phyloP scores from a whole-genome alignment of 805 yeast genomes.

The Candida golubevii region DNA sequence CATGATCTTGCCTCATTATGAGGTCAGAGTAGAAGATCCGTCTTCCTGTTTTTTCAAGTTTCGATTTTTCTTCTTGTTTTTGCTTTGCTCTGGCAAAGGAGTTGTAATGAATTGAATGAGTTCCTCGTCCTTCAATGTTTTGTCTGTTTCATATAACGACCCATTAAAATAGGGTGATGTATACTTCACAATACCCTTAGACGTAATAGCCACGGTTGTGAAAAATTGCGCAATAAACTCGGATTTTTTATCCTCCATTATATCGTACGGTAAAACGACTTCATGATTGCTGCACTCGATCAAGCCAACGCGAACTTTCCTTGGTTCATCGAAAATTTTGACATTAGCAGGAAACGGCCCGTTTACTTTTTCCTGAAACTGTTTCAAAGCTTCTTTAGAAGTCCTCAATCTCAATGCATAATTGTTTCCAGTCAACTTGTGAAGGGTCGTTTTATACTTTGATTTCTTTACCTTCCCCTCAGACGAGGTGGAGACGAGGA shows the following conservation, averaged over 20 bases:
- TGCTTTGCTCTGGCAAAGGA: slow-evolving; percentile 12
- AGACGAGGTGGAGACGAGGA: slow-evolving; percentile 57
- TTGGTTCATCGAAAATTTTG: slow-evolving; percentile 61
- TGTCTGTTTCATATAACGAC: slow-evolving; percentile 49
- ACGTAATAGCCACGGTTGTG: slow-evolving; percentile 72
- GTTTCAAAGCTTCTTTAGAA: slow-evolving; percentile 61
- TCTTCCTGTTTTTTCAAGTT: background rate
- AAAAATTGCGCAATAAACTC: slow-evolving; percentile 66
- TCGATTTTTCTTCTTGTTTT: slow-evolving; percentile 11
- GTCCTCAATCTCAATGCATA: slow-evolving; percentile 69
- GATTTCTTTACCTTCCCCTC: slow-evolving; percentile 64
- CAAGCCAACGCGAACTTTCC: slow-evolving; percentile 69
- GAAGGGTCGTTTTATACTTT: slow-evolving; percentile 61
- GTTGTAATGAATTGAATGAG: slow-evolving; percentile 20
- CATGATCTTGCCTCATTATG: too few relatives aligned
- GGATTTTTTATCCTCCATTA: slow-evolving; percentile 62
- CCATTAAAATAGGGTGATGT: slow-evolving; percentile 52
- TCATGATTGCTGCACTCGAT: slow-evolving; percentile 68
- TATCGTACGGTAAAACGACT: slow-evolving; percentile 63
- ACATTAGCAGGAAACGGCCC: slow-evolving; percentile 64
- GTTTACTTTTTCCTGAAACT: slow-evolving; percentile 61
- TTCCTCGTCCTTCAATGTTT: slow-evolving; percentile 50
- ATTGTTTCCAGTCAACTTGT: slow-evolving; percentile 64
- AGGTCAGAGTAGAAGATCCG: background rate
- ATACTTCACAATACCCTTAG: slow-evolving; percentile 64